Conservation (phyloP, 257 asterid species). For the Forsythia viridissima region DNA sequence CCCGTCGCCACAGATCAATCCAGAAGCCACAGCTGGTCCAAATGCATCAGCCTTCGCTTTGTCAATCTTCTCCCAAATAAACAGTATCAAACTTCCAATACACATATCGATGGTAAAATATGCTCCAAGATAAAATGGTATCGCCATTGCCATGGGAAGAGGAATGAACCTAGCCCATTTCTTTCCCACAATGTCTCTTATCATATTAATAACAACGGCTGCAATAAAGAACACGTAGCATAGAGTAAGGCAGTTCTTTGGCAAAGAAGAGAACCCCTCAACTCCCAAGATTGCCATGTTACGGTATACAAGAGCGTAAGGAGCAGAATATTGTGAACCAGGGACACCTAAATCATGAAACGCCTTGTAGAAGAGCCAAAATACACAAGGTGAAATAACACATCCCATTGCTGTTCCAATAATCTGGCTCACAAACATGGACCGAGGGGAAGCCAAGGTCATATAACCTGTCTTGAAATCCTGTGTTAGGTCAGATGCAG, state of each 20-base stretch:
- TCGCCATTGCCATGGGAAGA: constrained; percentile 95
- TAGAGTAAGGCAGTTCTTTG: constrained; percentile 70
- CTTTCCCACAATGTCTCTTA: constrained; percentile 60
- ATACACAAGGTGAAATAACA: constrained; percentile 75
- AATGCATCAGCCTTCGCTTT: constrained; percentile 78
- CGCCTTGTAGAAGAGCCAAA: constrained; percentile 86
- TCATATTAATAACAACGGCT: constrained; percentile 58
- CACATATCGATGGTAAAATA: constrained; percentile 87
- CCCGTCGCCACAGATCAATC: constrained; percentile 90
- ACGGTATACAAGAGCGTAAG: constrained; percentile 68
- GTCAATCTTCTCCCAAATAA: constrained; percentile 61
- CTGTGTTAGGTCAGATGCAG: constrained; percentile 90
- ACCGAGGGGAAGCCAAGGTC: constrained; percentile 87
- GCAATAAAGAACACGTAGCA: constrained; percentile 63
- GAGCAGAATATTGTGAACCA: constrained; percentile 71
- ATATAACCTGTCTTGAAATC: constrained; percentile 87
- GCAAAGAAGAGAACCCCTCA: constrained; percentile 66
- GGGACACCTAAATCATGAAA: constrained; percentile 49
- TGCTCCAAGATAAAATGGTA: constrained; percentile 78
- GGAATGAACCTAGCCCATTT: constrained; percentile 65
- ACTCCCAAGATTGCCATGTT: constrained; percentile 84
- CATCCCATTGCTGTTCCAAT: constrained; percentile 94
- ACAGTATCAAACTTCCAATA: constrained; percentile 76
- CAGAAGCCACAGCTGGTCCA: constrained; percentile 90
- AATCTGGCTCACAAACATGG: constrained; percentile 89